Evolutionary conservation across 148 eudicot genomes (phyloP).

Genomic region (Chenopodium suecicum): DNA sequence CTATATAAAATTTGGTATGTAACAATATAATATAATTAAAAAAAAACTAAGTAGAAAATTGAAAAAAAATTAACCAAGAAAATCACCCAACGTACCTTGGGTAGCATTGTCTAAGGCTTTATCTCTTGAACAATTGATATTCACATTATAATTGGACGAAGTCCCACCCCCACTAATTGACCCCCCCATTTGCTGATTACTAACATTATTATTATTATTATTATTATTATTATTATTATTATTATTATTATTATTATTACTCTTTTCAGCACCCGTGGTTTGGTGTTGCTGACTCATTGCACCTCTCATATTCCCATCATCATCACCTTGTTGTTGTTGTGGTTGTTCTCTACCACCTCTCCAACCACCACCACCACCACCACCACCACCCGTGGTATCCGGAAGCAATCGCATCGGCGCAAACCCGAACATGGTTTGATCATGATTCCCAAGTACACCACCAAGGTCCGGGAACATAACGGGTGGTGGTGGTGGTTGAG

Average conservation of each 20-base stretch:
- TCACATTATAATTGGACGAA: conserved; percentile 12
- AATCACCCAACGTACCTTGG: conserved; percentile 34
- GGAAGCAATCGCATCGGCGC: neutral
- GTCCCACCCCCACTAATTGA: conserved; percentile 19
- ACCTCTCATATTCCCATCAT: neutral
- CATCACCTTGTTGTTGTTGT: neutral
- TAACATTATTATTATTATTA: conserved; percentile 6
- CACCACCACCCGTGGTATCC: neutral
- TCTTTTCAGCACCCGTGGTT: neutral
- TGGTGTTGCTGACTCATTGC: conserved; percentile 7
- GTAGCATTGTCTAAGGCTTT: neutral
- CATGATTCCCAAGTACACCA: conserved; percentile 6
- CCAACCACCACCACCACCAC: conserved; percentile 21
- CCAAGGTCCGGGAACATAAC: conserved; percentile 3
- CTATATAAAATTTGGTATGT: neutral
- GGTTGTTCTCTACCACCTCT: neutral
- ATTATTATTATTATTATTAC: conserved; percentile 1
- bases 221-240: too few species aligned
- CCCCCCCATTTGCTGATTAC: conserved; percentile 29
- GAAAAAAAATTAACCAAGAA: conserved; percentile 8
- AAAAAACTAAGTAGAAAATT: neutral
- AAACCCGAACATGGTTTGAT: conserved; percentile 17
- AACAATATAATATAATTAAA: neutral
- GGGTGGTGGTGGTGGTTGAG: neutral
- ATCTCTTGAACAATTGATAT: conserved; percentile 12